phyloP scores from a whole-genome alignment of 495 filamentous ascomycete genomes.

The Neurospora sp. region DNA sequence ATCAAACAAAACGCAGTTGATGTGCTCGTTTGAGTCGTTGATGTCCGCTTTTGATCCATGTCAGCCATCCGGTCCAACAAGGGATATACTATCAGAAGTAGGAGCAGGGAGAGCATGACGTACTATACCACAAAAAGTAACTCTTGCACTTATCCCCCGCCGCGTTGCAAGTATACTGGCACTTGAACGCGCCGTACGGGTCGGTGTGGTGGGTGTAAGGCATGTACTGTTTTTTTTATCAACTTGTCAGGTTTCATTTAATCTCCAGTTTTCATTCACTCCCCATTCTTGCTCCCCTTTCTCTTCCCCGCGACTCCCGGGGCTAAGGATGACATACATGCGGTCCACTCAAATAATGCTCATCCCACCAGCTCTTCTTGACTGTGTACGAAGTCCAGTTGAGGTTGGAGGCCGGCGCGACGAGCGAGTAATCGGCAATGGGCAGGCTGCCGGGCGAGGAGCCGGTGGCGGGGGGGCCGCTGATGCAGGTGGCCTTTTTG shows the following conservation, averaged over 20 bases:
- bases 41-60: background rate
- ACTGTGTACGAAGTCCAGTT: slow-evolving; percentile 13
- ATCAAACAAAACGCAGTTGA: slow-evolving; percentile 24
- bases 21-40: slow-evolving; percentile 9
- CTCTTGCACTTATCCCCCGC: slow-evolving; percentile 11
- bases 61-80: no score
- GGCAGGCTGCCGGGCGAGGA: slow-evolving; percentile 2
- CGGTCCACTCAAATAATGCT: slow-evolving; percentile 18
- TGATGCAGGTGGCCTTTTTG: slow-evolving; percentile 6
- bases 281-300: background rate
- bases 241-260: no score
- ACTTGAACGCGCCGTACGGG: slow-evolving; percentile 23
- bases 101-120: no score
- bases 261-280: background rate
- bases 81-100: no score
- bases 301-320: background rate
- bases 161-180: slow-evolving; percentile 28
- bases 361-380: slow-evolving; percentile 8
- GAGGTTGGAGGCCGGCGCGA: slow-evolving; percentile 3
- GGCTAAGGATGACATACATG: slow-evolving; percentile 1
- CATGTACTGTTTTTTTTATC: slow-evolving; percentile 8
- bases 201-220: slow-evolving; percentile 6
- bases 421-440: slow-evolving; percentile 15
- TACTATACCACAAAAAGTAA: slow-evolving; percentile 24
- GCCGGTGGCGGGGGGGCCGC: slow-evolving; percentile 10